Evolutionary conservation across 1,139 yeast species (phyloP).

Genomic region (Geotrichum reessii): DNA sequence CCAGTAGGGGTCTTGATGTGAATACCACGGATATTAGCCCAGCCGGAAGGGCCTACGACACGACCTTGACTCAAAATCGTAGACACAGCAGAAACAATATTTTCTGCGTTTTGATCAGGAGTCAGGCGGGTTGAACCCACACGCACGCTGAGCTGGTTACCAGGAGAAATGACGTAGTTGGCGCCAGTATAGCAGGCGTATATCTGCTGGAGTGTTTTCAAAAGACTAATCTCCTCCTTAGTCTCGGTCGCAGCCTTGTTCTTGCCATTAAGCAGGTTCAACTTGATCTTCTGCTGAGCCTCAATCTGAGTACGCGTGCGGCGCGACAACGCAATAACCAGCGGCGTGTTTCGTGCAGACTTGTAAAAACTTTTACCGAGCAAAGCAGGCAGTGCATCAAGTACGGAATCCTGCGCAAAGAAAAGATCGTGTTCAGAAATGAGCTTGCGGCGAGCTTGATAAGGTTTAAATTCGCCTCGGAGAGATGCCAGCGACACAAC

Average conservation of each 20-base stretch:
- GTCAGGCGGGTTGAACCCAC: slow-evolving; percentile 52
- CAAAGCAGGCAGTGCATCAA: slow-evolving; percentile 73
- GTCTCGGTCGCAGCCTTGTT: slow-evolving; percentile 47
- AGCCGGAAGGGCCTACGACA: slow-evolving; percentile 30
- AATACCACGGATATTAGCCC: slow-evolving; percentile 52
- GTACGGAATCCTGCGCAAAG: slow-evolving; percentile 60
- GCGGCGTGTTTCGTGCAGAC: slow-evolving; percentile 30
- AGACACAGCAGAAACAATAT: slow-evolving; percentile 52
- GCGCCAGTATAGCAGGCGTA: slow-evolving; percentile 55
- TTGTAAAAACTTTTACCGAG: slow-evolving; percentile 75
- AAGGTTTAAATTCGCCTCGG: slow-evolving; percentile 42
- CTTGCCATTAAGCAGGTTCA: slow-evolving; percentile 25
- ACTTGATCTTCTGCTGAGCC: slow-evolving; percentile 19
- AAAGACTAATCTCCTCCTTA: slow-evolving; percentile 19
- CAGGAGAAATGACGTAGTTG: slow-evolving; percentile 65
- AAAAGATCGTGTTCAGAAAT: slow-evolving; percentile 52
- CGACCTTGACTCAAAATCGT: slow-evolving; percentile 41
- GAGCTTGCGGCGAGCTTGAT: slow-evolving; percentile 40
- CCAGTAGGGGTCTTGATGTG: slow-evolving; percentile 65
- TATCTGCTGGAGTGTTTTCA: slow-evolving; percentile 48
- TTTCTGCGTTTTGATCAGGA: slow-evolving; percentile 42
- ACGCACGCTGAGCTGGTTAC: slow-evolving; percentile 59
- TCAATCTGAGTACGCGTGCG: slow-evolving; percentile 13
- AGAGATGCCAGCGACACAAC: slow-evolving; percentile 41
- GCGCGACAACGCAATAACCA: slow-evolving; percentile 11